Evolutionary conservation across 164 flowering plant species (phyloP), one percentile per base, ranked within the genome.

Genomic region (Sextonia rubra): DNA sequence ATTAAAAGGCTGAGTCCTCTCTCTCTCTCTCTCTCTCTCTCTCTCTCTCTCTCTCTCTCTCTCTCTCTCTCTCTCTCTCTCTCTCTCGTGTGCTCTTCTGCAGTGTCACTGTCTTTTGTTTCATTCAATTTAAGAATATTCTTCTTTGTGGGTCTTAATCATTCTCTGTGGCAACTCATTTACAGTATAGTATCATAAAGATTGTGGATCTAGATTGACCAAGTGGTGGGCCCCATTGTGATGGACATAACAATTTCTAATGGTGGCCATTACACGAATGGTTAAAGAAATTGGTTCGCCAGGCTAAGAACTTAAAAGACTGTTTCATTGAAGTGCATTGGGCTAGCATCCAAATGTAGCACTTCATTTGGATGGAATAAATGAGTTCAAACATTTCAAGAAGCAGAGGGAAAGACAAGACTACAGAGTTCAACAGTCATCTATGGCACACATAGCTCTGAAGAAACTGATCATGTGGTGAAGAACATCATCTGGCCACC

Each of bases 101-200:
- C 23, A 69, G 66, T 72, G 81, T 72, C 82, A 79, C 73, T 47
- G 47, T 77, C 82, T 78, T 73, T 76, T 79, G 84, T 82, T 77
- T 72, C 73, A 69, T 74, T 64, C 80, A 49, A 29, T 55, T 29
- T 68, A 29, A 55, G 76, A 79, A 73, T 79, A 83, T 78, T 60
- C 69, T 63, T 66, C 63, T 58, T 64, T 64, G 11, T 27, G 29
- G 65, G 52, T 18, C 44, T 47, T 29, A 14, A 63, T 37, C 44
- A 37, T 37, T 37, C 11, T 37, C 44, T 37, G 44, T 0, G 44
- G 11, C 44, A 37, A 37, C 44, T 37, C 44, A 37, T 5, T 37
- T 37, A 37, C 44, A 5, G 44, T 37, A 37, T 37, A 37, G 9
- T 37, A 37, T 37, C 44, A 8, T 7, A 37, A 37, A 37, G 44